Percentiles rank a stretch among this genome's conserved stretches.
Evolutionary conservation across 192 early-diverging fungal species (phyloP).

Genomic region (Rhizoclosmatium globosum): DNA sequence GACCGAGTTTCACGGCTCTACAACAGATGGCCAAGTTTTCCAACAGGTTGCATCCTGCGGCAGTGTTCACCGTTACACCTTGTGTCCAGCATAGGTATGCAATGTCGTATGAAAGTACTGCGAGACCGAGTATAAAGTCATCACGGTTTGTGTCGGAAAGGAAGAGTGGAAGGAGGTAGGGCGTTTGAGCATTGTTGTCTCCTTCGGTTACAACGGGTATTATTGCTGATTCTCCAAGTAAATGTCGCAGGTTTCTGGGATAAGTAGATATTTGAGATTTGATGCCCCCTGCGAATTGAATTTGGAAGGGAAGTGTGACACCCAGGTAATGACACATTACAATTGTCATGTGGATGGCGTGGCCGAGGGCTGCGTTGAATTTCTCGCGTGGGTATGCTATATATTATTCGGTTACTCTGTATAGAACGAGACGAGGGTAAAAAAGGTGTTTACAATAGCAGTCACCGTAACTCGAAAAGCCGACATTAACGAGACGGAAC

Average conservation of each 20-base stretch:
- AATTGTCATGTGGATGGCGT: conserved; percentile 51
- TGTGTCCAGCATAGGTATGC: conserved; percentile 56
- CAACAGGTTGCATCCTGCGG: conserved; percentile 45
- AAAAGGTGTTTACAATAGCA: conserved; percentile 40
- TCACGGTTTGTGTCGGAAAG: conserved; percentile 51
- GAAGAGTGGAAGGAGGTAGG: conserved; percentile 41
- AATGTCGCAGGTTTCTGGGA: not conserved
- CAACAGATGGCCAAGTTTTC: conserved; percentile 59
- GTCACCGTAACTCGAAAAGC: conserved; percentile 47
- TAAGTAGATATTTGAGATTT: not conserved
- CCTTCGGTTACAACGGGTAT: not conserved
- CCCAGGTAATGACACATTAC: conserved; percentile 56
- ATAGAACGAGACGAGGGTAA: conserved; percentile 1
- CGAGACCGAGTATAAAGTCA: conserved; percentile 48
- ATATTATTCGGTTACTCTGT: not conserved
- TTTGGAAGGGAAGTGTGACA: conserved; percentile 49
- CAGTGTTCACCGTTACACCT: conserved; percentile 46
- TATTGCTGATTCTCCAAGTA: conserved; percentile 7
- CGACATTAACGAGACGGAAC: conserved; percentile 57
- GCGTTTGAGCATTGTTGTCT: not conserved
- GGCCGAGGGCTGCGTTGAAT: conserved; percentile 56
- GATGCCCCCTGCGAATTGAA: conserved; percentile 36
- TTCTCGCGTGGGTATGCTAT: conserved; percentile 51
- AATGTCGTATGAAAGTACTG: conserved; percentile 59
- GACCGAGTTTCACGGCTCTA: conserved; percentile 50